Conservation (phyloP, 73 alveolate genomes). For the Durusdinium trenchii region DNA sequence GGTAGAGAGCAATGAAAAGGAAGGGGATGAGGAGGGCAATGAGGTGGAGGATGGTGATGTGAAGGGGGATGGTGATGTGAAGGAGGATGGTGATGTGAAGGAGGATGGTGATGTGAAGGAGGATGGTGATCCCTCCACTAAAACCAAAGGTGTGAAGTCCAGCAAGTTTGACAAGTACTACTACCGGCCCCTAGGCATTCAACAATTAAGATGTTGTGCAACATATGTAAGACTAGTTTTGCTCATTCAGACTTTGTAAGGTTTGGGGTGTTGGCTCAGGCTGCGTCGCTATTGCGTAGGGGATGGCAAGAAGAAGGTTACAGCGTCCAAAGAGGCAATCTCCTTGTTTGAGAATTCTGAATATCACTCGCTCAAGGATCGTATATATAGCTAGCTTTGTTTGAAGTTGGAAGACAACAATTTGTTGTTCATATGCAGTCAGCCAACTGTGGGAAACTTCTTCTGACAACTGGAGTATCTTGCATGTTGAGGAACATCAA, state of each 20-base stretch:
- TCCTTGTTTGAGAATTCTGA: no score
- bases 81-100: not conserved
- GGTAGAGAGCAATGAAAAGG: not conserved
- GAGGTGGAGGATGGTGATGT: not conserved
- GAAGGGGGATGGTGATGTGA: not conserved
- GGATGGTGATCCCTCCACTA: not conserved
- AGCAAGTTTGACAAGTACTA: constrained; percentile 39
- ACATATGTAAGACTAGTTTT: no score
- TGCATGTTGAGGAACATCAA: no score
- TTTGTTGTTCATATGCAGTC: no score
- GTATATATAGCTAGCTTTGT: not conserved
- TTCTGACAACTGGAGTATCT: no score
- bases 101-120: not conserved
- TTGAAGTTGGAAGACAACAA: not conserved
- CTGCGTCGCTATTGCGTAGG: no score
- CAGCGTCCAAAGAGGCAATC: no score
- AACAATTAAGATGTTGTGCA: no score
- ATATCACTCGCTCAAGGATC: not conserved
- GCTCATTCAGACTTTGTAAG: no score
- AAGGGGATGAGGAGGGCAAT: not conserved
- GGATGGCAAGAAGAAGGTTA: no score
- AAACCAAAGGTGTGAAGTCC: not conserved
- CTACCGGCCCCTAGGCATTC: not conserved
- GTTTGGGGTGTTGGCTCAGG: no score
- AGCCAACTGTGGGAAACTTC: no score